Evolutionary conservation across 768 basidiomycete species (phyloP), one percentile per base, ranked within the genome.

Genomic region (Mycena leptocephala): DNA sequence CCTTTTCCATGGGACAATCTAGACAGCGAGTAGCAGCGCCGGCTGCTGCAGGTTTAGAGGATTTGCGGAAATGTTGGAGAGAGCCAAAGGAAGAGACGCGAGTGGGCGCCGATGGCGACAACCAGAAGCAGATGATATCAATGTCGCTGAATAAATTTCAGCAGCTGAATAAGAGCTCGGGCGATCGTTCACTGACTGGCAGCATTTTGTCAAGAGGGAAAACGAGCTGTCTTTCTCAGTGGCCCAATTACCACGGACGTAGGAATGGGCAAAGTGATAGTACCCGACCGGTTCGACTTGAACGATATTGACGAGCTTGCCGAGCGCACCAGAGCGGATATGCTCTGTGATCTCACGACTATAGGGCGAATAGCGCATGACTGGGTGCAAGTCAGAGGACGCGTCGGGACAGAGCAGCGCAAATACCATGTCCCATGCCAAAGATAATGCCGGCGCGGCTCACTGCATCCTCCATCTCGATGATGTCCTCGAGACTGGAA

Each of bases 191-290:
- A 85, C 93, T 80, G 83, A 96, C 95, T 97, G 96, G 90, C 95
- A 97, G 78, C 93, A 93, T 87, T 97, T 97, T 22, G 96, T 94
- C 93, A 97, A 92, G 65, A 97, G 89, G 18, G 94, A 92, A 83
- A 97, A 97, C 28, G 92, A 93, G 78, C 94, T 94, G 8, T 88
- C 85, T 3, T 86, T 84, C 81, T 97, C 94, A 30, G 87, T 91
- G 4, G 87, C 83, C 96, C 96, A 97, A 81, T 93, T 93, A 33
- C 91, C 96, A 39, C 96, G 91, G 35, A 97, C 96, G 80, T 92
- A 97, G 0, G 95, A 96, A 83, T 97, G 96, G 2, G 96, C 95
- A 84, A 97, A 97, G 83, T 97, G 96, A 80, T 89, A 95, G 81
- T 95, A 93, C 6, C 95, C 96, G 0, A 96, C 92, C 0, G 96